These are phyloP conservation scores for Boletus coccyginus DNA, from an alignment of 768 basidiomycete species.

Conservation along the genomic window DNA sequence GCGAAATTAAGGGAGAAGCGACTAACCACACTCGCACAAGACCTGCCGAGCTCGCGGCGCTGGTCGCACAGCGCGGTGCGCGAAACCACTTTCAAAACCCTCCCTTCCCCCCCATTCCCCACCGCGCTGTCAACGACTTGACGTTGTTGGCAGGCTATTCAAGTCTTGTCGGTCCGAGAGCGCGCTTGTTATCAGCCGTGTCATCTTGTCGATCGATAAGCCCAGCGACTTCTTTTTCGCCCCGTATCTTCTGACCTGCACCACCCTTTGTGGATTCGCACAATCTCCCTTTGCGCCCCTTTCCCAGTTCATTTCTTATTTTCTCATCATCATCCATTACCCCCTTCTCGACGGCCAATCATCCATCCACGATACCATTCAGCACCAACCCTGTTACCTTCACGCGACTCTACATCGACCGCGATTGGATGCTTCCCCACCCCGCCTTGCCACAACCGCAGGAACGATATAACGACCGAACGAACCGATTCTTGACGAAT, in stretches of 20 bases:
- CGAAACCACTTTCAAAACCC: constrained; percentile 23
- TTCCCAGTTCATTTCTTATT: constrained; percentile 11
- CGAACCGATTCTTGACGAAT: constrained; percentile 38
- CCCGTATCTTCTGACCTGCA: constrained; percentile 18
- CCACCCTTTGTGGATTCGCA: constrained; percentile 31
- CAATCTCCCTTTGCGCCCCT: constrained; percentile 23
- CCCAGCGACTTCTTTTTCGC: constrained; percentile 29
- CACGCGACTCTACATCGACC: constrained; percentile 14
- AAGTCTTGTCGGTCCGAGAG: constrained; percentile 35
- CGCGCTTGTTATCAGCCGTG: constrained; percentile 30
- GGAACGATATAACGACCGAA: constrained; percentile 33
- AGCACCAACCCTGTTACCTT: constrained; percentile 13
- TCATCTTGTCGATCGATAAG: constrained; percentile 47
- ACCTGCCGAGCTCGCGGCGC: constrained; percentile 28
- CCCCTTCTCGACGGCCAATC: constrained; percentile 24
- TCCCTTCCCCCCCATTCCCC: constrained; percentile 1
- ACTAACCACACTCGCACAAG: constrained; percentile 16
- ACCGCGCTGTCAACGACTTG: constrained; percentile 35
- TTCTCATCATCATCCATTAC: constrained; percentile 22
- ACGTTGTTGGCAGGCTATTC: constrained; percentile 36
- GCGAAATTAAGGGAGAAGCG: constrained; percentile 26
- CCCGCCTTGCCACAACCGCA: constrained; percentile 31
- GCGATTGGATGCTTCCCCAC: constrained; percentile 19
- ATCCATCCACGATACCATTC: constrained; percentile 24
- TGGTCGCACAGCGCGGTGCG: constrained; percentile 36